phyloP scores from a whole-genome alignment of 208 protist genomes.

The Leishmania braziliensis region DNA sequence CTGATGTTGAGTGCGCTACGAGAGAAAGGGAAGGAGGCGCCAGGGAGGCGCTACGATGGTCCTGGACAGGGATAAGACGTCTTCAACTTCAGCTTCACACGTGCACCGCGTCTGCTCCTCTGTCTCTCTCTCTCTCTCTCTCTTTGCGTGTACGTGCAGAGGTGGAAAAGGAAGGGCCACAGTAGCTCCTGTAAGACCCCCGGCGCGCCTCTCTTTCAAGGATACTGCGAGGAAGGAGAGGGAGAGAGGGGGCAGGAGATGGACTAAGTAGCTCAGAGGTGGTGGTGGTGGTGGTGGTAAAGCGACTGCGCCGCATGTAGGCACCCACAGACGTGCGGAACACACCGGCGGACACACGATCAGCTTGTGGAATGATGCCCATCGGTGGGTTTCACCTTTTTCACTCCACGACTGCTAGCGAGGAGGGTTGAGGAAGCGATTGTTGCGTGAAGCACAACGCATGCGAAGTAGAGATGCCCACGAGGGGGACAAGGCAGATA shows the following conservation, averaged over 20 bases:
- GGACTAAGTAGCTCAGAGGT: conserved; percentile 14
- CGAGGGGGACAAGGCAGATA: neutral
- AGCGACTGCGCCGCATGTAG: neutral
- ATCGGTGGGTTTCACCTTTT: neutral
- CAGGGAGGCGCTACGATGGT: neutral
- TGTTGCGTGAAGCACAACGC: neutral
- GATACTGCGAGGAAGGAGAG: neutral
- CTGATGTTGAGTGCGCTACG: neutral
- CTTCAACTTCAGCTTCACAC: neutral
- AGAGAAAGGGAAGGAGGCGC: neutral
- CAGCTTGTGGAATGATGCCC: neutral
- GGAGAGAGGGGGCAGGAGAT: neutral
- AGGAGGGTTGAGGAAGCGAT: neutral
- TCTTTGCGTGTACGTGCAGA: neutral
- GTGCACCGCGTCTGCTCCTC: neutral
- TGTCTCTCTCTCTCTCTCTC: neutral
- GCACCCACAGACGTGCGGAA: neutral
- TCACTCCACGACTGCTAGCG: neutral
- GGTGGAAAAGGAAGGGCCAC: neutral
- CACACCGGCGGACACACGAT: neutral
- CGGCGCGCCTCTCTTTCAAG: neutral
- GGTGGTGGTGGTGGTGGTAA: neutral
- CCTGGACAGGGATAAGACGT: neutral
- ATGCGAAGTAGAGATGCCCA: neutral
- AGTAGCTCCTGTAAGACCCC: neutral